Percentiles rank a stretch among this genome's conserved stretches.
phyloP scores from a whole-genome alignment of 805 yeast genomes.

The Schwanniomyces sp. region DNA sequence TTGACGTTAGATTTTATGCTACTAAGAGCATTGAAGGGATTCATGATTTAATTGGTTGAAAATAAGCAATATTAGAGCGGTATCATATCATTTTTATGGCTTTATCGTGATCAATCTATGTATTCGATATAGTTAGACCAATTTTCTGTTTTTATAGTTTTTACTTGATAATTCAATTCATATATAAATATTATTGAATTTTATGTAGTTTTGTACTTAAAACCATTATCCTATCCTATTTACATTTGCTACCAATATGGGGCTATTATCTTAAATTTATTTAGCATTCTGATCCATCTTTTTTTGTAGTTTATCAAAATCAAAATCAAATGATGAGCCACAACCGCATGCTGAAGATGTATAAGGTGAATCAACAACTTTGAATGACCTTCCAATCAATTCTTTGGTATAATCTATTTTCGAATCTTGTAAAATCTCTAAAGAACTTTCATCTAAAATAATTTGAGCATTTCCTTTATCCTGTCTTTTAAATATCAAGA shows the following conservation, averaged over 20 bases:
- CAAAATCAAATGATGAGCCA: constrained; percentile 48
- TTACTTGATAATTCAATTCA: constrained; percentile 1
- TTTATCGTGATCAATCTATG: background rate
- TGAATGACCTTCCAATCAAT: constrained; percentile 91
- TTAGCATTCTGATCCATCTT: constrained; percentile 9
- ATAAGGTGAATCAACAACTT: constrained; percentile 86
- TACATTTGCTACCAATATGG: background rate
- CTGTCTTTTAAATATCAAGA: constrained; percentile 65
- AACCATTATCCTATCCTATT: background rate
- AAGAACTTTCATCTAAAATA: constrained; percentile 75
- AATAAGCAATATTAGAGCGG: background rate
- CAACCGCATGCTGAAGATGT: constrained; percentile 56
- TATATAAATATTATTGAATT: constrained; percentile 1
- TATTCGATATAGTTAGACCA: background rate
- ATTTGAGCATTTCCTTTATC: constrained; percentile 57
- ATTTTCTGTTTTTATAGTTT: background rate
- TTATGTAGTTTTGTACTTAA: background rate
- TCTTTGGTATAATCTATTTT: constrained; percentile 88
- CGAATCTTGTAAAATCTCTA: constrained; percentile 80
- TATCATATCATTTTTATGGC: background rate
- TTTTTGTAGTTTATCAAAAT: constrained; percentile 41
- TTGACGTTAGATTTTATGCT: constrained; percentile 88
- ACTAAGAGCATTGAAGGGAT: constrained; percentile 47
- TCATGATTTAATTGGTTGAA: constrained; percentile 11
- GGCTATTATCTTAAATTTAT: background rate